A percentile compares a stretch with the other conserved stretches of the same genome.
phyloP scores from a whole-genome alignment of 2,329 filamentous ascomycete genomes.

The Corniculantispora saksenae region DNA sequence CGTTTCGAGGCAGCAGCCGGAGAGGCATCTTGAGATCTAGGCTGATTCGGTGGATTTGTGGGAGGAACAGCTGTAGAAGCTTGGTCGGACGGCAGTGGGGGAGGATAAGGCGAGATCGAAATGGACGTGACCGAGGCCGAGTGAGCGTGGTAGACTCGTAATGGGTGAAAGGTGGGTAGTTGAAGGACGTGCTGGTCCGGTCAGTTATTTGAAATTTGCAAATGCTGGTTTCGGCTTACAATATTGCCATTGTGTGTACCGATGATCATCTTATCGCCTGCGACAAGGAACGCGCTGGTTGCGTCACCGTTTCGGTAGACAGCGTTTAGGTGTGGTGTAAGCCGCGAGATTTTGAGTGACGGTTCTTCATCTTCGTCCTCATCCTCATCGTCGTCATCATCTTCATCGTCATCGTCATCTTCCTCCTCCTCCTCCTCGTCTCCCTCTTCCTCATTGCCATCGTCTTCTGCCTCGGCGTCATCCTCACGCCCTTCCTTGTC shows the following conservation, averaged over 20 bases:
- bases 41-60: conserved; percentile 30
- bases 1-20: conserved; percentile 54
- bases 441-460: conserved; percentile 33
- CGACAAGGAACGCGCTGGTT: conserved; percentile 85
- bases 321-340: conserved; percentile 76
- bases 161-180: conserved; percentile 75
- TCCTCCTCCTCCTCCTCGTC: conserved; percentile 47
- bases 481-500: conserved; percentile 21
- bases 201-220: conserved; percentile 29
- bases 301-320: conserved; percentile 95
- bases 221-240: conserved; percentile 52
- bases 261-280: conserved; percentile 95
- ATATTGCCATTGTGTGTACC: conserved; percentile 97
- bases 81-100: conserved; percentile 34
- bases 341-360: conserved; percentile 84
- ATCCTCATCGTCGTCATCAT: conserved; percentile 66
- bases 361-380: conserved; percentile 94
- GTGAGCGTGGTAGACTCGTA: conserved; percentile 90
- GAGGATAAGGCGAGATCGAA: conserved; percentile 84
- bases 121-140: conserved; percentile 86
- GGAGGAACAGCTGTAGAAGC: conserved; percentile 21
- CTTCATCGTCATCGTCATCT: conserved; percentile 47
- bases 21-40: conserved; percentile 38
- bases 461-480: conserved; percentile 27
- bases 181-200: conserved; percentile 75